Conservation (phyloP, 345 rosid genomes). For the Cardamine resedifolia region DNA sequence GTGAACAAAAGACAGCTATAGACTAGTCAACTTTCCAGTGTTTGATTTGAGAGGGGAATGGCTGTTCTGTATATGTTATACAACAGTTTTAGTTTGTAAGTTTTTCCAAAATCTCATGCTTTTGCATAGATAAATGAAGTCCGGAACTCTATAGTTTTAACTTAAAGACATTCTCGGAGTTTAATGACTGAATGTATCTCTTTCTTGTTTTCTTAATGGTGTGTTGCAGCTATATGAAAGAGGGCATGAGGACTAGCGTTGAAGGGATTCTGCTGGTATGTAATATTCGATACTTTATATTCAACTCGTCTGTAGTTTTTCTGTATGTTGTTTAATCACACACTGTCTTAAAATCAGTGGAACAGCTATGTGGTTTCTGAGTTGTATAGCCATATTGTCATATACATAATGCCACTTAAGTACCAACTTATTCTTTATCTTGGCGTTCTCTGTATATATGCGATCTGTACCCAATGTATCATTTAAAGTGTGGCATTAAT, state of each 20-base stretch:
- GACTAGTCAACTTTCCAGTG: not conserved
- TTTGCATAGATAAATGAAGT: not conserved
- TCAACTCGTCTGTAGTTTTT: not conserved
- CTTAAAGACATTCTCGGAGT: not conserved
- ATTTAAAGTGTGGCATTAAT: not conserved
- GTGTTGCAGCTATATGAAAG: conserved; percentile 80
- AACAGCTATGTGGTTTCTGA: conserved; percentile 6
- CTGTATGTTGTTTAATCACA: not conserved
- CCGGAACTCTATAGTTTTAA: not conserved
- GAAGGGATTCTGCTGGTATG: conserved; percentile 92
- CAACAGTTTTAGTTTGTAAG: not conserved
- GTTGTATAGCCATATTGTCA: not conserved
- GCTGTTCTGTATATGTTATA: not conserved
- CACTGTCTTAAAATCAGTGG: not conserved
- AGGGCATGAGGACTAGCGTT: conserved; percentile 96
- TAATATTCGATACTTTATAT: not conserved
- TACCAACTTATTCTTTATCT: not conserved
- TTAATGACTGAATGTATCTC: conserved; percentile 9
- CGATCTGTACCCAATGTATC: not conserved
- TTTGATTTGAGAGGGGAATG: conserved; percentile 10
- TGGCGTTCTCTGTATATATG: not conserved
- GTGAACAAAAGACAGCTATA: not conserved
- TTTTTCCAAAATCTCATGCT: not conserved
- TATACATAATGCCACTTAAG: not conserved
- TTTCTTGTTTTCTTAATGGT: conserved; percentile 12